Percentiles rank a stretch among this genome's conserved stretches.
Evolutionary conservation across 192 early-diverging fungal species (phyloP).

Genomic region (Linnemannia hyalina): DNA sequence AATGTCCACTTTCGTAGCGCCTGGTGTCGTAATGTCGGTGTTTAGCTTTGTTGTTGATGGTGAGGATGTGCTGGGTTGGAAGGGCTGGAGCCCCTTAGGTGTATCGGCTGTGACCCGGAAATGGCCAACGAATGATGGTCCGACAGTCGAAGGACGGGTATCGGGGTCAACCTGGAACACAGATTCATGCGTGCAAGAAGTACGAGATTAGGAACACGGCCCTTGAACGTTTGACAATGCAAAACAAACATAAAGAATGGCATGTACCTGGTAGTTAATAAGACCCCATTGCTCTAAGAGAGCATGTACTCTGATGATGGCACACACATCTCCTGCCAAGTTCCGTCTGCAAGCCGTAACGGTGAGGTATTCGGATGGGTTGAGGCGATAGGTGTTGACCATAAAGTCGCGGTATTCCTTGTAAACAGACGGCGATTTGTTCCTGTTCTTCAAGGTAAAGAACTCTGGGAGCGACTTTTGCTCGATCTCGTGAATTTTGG

Average conservation of each 20-base stretch:
- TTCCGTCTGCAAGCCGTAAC: slow-evolving; percentile 98
- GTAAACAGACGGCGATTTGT: slow-evolving; percentile 93
- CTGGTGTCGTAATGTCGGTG: slow-evolving; percentile 35
- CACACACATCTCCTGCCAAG: slow-evolving; percentile 98
- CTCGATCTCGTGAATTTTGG: slow-evolving; percentile 88
- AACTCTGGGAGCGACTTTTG: slow-evolving; percentile 94
- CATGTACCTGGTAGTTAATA: slow-evolving; percentile 93
- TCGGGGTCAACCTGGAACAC: slow-evolving; percentile 87
- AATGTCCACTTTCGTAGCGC: slow-evolving; percentile 43
- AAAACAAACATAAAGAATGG: slow-evolving; percentile 13
- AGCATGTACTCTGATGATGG: slow-evolving; percentile 98
- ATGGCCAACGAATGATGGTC: slow-evolving; percentile 97
- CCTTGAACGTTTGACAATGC: neutral
- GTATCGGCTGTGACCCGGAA: slow-evolving; percentile 97
- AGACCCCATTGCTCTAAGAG: slow-evolving; percentile 99
- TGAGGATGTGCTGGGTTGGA: slow-evolving; percentile 70
- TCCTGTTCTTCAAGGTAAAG: slow-evolving; percentile 92
- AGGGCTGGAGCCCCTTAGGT: slow-evolving; percentile 85
- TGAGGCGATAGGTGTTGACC: slow-evolving; percentile 97
- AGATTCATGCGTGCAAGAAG: neutral
- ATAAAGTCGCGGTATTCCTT: slow-evolving; percentile 98
- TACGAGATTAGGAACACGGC: neutral
- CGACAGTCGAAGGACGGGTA: slow-evolving; percentile 89
- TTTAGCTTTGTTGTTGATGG: slow-evolving; percentile 31
- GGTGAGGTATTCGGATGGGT: slow-evolving; percentile 95